These are phyloP conservation scores for Massariosphaeria phaeospora DNA, from an alignment of 495 filamentous ascomycete genomes.

Conservation along the genomic window DNA sequence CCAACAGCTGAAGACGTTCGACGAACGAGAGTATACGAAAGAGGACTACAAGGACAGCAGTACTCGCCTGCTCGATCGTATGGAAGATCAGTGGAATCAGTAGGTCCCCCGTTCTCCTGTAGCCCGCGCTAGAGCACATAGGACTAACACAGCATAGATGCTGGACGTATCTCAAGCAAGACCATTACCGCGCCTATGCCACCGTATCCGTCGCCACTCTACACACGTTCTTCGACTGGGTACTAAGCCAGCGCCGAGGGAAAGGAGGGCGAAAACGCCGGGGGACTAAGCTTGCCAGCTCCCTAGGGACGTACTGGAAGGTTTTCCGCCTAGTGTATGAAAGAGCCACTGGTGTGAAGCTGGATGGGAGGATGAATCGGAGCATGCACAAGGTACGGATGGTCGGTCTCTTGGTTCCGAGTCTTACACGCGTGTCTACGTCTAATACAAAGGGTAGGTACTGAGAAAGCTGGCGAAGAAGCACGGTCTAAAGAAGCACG, in stretches of 20 bases:
- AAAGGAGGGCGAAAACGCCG: neutral
- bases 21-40: conserved; percentile 9
- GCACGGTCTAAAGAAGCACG: conserved; percentile 7
- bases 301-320: conserved; percentile 13
- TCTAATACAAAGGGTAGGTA: neutral
- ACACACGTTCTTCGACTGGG: neutral
- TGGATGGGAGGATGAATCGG: conserved; percentile 5
- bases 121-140: neutral
- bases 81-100: conserved; percentile 1
- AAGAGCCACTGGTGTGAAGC: neutral
- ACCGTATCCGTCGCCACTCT: neutral
- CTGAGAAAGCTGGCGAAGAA: conserved; percentile 2
- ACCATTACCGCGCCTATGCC: neutral
- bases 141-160: neutral
- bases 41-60: conserved; percentile 19
- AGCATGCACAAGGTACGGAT: conserved; percentile 13
- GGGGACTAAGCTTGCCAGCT: neutral
- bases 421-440: neutral
- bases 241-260: neutral
- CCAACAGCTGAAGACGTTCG: conserved; percentile 4
- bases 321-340: conserved; percentile 5
- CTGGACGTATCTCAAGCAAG: neutral
- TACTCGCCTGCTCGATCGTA: conserved; percentile 15
- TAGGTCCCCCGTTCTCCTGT: neutral
- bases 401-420: neutral